phyloP scores from a whole-genome alignment of 1,284 basidiomycete genomes.

The Salmacisia buchloeana region DNA sequence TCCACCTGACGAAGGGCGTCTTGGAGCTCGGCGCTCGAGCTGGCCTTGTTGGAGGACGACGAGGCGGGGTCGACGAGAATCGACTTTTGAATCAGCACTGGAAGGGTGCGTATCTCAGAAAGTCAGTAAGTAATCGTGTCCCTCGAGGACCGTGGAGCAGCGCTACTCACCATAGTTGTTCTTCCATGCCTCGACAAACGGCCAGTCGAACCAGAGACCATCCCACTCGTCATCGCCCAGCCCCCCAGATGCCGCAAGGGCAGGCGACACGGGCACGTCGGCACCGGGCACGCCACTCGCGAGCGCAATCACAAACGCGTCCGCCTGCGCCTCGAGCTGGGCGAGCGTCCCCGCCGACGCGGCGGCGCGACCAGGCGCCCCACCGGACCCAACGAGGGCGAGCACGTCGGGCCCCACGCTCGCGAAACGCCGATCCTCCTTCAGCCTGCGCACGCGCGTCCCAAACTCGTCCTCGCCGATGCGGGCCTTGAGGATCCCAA shows the following conservation, averaged over 20 bases:
- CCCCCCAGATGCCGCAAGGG: neutral
- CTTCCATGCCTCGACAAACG: conserved; percentile 98
- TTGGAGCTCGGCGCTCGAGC: conserved; percentile 34
- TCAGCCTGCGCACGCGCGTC: conserved; percentile 74
- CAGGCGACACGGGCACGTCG: conserved; percentile 9
- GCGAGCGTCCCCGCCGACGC: neutral
- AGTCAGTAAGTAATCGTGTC: neutral
- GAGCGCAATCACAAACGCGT: conserved; percentile 37
- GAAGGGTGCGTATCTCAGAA: neutral
- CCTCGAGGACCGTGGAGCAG: neutral
- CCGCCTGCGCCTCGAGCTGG: neutral
- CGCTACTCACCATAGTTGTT: conserved; percentile 73
- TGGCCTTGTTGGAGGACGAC: conserved; percentile 24
- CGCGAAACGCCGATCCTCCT: conserved; percentile 87
- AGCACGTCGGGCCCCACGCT: conserved; percentile 73
- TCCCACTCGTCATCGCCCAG: conserved; percentile 61
- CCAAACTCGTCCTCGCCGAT: conserved; percentile 79
- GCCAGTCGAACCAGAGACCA: conserved; percentile 98
- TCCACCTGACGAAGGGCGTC: conserved; percentile 43
- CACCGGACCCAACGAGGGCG: conserved; percentile 16
- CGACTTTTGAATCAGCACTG: conserved; percentile 29
- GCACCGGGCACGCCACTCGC: conserved; percentile 33
- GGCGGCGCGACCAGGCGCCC: neutral
- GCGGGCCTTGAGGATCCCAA: conserved; percentile 72
- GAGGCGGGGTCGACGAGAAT: conserved; percentile 39